Evolutionary conservation across 1,139 yeast genomes (phyloP), one percentile per base, ranked within the genome.

Genomic region (Suhomyces bokatorum): DNA sequence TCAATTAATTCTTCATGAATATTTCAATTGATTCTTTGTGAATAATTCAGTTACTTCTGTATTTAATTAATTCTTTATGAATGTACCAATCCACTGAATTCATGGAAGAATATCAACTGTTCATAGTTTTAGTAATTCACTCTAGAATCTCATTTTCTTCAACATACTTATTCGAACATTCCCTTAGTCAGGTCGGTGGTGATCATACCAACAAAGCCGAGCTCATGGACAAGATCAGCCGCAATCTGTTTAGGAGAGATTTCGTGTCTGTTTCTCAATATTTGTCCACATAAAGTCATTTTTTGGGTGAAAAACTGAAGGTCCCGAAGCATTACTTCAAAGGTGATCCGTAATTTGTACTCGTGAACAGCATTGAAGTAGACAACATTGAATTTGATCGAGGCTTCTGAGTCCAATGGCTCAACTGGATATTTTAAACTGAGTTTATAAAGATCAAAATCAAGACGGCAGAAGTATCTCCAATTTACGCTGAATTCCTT

Each of bases 401-500:
- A 24, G 10, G 38, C 44, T 11, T 32, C 40, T 1, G 42, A 20
- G n/a, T 50, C 52, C 14, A 45, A 26, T 27, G 56, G 38, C 6
- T 48, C 36, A 5, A 64, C 45, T 1, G 75, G 75, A 45, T 51
- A 66, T 40, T 59, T 64, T 28, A 67, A 50, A 3, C 68, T 59
- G 4, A 68, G 50, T 36, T 56, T 59, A 55, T 59, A 62, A 5
- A 70, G 48, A 29, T 63, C 69, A 4, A 42, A 22, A 49, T 70
- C 75, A 5, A 71, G 42, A 15, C 45, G 40, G 28, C 50, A 52
- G 15, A 66, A 51, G 16, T 43, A 44, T 2, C 40, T 38, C 66
- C 72, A 70, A 16, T 48, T 37, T 2, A 40, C 44, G 14, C 47
- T 46, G 44, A 68, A 58, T 9, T 42, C 40, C 9, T 43, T 43